Evolutionary conservation across 108 stramenopile genomes (phyloP), one percentile per base, ranked within the genome.

Genomic region (Tribonema minus): DNA sequence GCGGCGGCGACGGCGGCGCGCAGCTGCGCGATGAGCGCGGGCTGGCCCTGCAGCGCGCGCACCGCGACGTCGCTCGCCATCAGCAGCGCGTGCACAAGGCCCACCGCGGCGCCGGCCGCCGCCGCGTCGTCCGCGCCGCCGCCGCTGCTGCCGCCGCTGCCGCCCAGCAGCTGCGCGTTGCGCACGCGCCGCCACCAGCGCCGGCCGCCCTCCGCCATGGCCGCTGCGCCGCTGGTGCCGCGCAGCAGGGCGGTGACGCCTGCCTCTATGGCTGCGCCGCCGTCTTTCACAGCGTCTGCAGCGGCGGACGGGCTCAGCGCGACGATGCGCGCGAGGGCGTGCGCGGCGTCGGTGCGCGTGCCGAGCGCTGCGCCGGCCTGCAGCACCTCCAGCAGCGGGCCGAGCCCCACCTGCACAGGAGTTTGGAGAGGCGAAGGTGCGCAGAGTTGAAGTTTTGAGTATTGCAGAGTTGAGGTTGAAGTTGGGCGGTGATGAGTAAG

Each of bases 91-190:
- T n/a, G n/a, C n/a, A n/a, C n/a, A n/a, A n/a, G n/a, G n/a, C n/a
- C n/a, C n/a, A n/a, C n/a, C 85, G 54, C 12, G 71, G 31, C 28
- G 81, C 86, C 27, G 35, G 34, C 46, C 76, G 73, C 3, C 80
- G 68, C 39, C 26, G 32, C 15, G 27, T 61, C 46, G 37, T 62
- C 3, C 60, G 70, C 71, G 28, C 7, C 80, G 68, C 60, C 39
- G 69, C 38, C 31, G 60, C 35, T 3, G 59, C 69, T 5, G 65
- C 77, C n/a, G 67, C 32, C 27, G 62, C 54, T 2, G 77, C 77
- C 15, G 67, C 23, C 0, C 33, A 61, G 30, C 67, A 67, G 68
- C 72, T 27, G 58, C 38, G 32, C 28, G 20, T 25, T 64, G 63
- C 15, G 63, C 34, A 6, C 29, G 38, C 39, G 37, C 35, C 32